phyloP scores from a whole-genome alignment of 2,329 filamentous ascomycete genomes.

The Diplodia scrobiculata region DNA sequence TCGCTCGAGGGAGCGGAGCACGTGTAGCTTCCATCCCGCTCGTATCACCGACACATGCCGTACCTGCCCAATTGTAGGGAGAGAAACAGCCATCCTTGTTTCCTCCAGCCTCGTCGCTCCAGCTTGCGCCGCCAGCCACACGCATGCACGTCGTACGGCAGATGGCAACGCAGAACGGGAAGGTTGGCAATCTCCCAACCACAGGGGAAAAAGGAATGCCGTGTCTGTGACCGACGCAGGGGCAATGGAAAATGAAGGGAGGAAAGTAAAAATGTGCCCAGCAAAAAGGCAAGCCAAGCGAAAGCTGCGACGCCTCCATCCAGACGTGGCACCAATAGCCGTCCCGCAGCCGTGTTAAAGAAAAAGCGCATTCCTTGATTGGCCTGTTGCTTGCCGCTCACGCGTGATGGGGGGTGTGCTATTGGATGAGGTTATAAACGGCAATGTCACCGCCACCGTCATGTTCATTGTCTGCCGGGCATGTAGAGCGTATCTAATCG shows the following conservation, averaged over 20 bases:
- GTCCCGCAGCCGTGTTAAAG: neutral
- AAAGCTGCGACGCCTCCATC: neutral
- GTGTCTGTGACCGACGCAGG: neutral
- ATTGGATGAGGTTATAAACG: neutral
- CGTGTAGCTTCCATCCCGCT: neutral
- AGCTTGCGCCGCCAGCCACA: neutral
- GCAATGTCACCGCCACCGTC: neutral
- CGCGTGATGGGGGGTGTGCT: neutral
- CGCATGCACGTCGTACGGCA: neutral
- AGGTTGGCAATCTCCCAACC: neutral
- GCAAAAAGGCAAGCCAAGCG: neutral
- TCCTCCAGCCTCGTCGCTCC: neutral
- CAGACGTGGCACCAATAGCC: conserved; percentile 6
- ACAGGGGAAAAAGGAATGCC: neutral
- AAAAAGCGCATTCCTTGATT: neutral
- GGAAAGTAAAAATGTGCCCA: neutral
- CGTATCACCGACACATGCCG: conserved; percentile 1
- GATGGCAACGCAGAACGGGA: neutral
- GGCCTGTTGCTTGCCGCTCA: neutral
- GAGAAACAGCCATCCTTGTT: neutral
- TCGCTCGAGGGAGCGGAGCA: neutral
- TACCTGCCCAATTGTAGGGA: neutral
- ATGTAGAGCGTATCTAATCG: neutral
- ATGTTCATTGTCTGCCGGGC: neutral
- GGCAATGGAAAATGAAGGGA: neutral